Evolutionary conservation across 2,329 filamentous ascomycete species (phyloP).

Genomic region (Corinectria fuckeliana): DNA sequence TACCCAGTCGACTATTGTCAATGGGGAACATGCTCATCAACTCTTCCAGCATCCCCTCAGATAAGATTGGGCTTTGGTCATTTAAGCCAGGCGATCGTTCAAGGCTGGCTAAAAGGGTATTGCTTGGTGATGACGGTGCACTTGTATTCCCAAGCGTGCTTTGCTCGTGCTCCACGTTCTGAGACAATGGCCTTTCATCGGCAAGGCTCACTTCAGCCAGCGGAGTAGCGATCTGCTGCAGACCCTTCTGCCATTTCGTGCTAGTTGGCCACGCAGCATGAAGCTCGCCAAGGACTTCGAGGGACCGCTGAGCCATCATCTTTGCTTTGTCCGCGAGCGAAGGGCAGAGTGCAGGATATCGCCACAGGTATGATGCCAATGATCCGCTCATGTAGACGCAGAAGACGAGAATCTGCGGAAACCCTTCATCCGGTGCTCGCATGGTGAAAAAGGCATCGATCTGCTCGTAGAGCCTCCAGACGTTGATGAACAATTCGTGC

Average conservation of each 20-base stretch:
- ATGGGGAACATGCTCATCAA: conserved; percentile 7
- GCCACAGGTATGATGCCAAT: conserved; percentile 41
- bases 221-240: conserved; percentile 30
- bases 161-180: neutral
- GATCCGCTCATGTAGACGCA: conserved; percentile 51
- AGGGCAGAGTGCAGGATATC: conserved; percentile 39
- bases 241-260: conserved; percentile 26
- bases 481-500: conserved; percentile 44
- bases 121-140: neutral
- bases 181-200: neutral
- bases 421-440: conserved; percentile 39
- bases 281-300: conserved; percentile 34
- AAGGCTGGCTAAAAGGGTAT: too few species aligned
- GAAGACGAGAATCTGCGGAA: conserved; percentile 47
- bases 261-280: conserved; percentile 38
- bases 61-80: neutral
- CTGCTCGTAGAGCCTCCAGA: conserved; percentile 45
- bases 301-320: conserved; percentile 33
- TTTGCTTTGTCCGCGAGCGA: conserved; percentile 34
- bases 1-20: conserved; percentile 3
- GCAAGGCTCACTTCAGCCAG: conserved; percentile 11
- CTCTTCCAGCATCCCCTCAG: conserved; percentile 16
- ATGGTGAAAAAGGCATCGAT: conserved; percentile 43
- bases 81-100: neutral
- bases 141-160: too few species aligned